Base-by-base conservation (phyloP, 768 basidiomycete species). In the Boletus insuetus region DNA sequence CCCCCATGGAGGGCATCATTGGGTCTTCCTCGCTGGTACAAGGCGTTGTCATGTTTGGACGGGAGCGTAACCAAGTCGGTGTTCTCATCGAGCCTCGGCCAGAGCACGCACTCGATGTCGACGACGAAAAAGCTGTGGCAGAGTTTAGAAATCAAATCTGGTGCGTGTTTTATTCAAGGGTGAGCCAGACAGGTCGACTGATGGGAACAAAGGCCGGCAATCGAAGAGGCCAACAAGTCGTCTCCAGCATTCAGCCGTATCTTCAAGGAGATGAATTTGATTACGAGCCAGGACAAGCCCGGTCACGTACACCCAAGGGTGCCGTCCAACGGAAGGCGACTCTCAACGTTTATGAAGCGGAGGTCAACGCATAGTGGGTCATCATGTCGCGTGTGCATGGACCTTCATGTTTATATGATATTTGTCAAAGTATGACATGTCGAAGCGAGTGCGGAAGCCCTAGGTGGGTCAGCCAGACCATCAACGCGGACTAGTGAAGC, bases 251-350 rank as follows among this genome's bases (percentile, higher is more conserved):
- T 74, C 43, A 76, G 75, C 34, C 65, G 74, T 10, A 71, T 79
- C 6, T 79, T 76, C 70, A 79, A 77, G 63, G 77, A 82, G 60
- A 77, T 82, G 80, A 80, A 82, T 39, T 32, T 82, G 13, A 63
- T 81, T 12, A 65, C 79, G 0, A 57, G 63, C 0, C 43, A 65
- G 24, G 66, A 61, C 0, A 79, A 78, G 53, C 80, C 80, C 0
- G 58, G 26, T 61, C 64, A 12, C 71, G 75, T 41, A 67, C 79
- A 1, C 68, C 64, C 1, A 72, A 72, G 41, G 70, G 65, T 1
- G 69, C 61, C 6, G 55, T 68, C 5, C 58, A 54, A 32, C 54
- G 55, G 29, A 61, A 65, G 19, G 57, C 39, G 0, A 50, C 58
- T 0, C n/a, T 69, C 16, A 56, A 66, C 2, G 58, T 17, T 13